Base-by-base conservation (phyloP, 139 green algal genomes). In the Penium margaritaceum region DNA sequence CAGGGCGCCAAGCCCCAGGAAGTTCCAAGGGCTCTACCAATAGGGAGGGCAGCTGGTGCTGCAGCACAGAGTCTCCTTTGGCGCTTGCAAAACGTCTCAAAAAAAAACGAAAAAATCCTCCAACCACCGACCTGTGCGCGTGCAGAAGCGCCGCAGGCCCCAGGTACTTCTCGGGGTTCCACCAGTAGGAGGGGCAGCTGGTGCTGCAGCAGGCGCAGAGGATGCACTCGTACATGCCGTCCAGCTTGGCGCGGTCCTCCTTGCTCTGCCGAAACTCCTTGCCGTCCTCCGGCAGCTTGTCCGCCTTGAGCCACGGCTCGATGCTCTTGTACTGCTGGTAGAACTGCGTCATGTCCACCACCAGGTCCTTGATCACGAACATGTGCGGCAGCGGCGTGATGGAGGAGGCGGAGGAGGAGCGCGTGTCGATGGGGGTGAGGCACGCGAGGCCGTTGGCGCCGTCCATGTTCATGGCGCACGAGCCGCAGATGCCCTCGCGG, bases 161-260 rank as follows among this genome's bases (percentile, higher is more conserved):
- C 15, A 99, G 87, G 88, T 98, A 99, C 87, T 99, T 97, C 85
- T 99, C 94, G 21, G 81, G 84, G 74, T 95, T 95, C 94, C 94
- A 99, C 94, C 94, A 98, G 85, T 97, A 97, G 35, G 81, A 90
- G 34, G 93, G 93, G 85, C 92, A 97, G n/a, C 76, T 85, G 55
- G 92, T 97, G 80, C 78, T 90, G 90, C 94, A 99, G 90, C 94
- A 99, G 14, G 94, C 94, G 80, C 94, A 99, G 41, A 99, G 87
- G 77, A 99, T 99, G 88, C 94, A 99, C 89, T 99, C 94, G 75
- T 99, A 99, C 77, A 99, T 84, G 34, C 93, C 94, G 70, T 99
- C 93, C 69, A 99, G 84, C 86, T 97, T 97, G 46, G 76, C 82
- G 1, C 94, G 84, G 44, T 91, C 87, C 73, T 95, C 90, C 83